Base-by-base conservation (phyloP, 495 filamentous ascomycete species). In the Neurospora cerealis region DNA sequence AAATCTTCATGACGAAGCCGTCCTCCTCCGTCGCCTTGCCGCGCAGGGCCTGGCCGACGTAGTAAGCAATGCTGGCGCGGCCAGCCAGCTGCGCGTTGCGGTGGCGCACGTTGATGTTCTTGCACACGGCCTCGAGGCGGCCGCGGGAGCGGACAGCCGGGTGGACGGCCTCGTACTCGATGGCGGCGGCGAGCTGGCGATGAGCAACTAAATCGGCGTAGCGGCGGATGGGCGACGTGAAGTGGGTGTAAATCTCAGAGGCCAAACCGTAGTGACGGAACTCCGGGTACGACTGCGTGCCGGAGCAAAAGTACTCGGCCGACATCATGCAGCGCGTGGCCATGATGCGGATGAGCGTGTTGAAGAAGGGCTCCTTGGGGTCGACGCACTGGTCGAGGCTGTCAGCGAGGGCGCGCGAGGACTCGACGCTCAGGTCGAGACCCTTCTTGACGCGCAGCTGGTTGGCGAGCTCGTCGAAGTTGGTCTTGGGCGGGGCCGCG, bases 261-360 rank as follows among this genome's bases (percentile, higher is more conserved):
- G 96, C 96, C 3, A 99, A 87, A 73, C 96, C 96, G 82, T 99
- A 99, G 81, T 99, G 96, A 40, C 94, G 89, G 88, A 96, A 99
- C 76, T 98, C 96, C 1, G 93, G 89, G 80, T 95, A 94, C 0
- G 94, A 89, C 79, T 97, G 93, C 3, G 94, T 94, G 74, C 96
- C 96, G 0, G 94, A 90, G 83, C 92, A 94, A 84, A 98, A 98
- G 85, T 99, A 99, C 82, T 98, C 96, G 73, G 96, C 96, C 40
- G 94, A 95, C 85, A 96, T 97, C 96, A 99, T 98, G 89, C 96
- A 99, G 38, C 96, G 91, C 13, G 96, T 99, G 10, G 96, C 96
- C 83, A 99, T 89, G 83, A 99, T 97, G 76, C 96, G 93, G 78
- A 98, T 88, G 15, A 99, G 89, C 28, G 95, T 98, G 87, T 99